These are phyloP conservation scores for Closterium sp. DNA, from an alignment of 139 green algal genomes.

Conservation along the genomic window DNA sequence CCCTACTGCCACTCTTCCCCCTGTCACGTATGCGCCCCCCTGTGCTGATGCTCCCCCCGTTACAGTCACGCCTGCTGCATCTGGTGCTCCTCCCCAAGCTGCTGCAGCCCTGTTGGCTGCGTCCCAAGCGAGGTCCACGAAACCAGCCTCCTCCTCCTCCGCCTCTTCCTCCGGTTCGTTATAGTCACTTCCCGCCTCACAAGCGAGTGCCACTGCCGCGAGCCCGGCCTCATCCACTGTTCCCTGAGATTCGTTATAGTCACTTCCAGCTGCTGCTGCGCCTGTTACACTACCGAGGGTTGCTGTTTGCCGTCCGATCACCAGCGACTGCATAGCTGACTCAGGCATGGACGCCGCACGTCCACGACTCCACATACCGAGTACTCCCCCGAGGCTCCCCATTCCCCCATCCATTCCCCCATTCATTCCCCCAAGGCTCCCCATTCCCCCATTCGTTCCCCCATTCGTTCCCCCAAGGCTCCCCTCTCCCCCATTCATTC, in stretches of 20 bases:
- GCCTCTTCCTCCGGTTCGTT: no score
- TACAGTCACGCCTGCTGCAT: not conserved
- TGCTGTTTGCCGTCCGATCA: not conserved
- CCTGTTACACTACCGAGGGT: not conserved
- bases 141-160: no score
- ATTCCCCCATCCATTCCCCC: not conserved
- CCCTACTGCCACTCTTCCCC: no score
- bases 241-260: not conserved
- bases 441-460: no score
- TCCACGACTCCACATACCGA: not conserved
- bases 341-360: not conserved
- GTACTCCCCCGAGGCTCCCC: not conserved
- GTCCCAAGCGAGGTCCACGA: no score
- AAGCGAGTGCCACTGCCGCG: no score
- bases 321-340: not conserved
- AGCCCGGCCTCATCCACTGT: not conserved
- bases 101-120: no score
- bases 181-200: no score
- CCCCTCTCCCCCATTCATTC: no score
- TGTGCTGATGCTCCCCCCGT: not conserved
- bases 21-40: no score
- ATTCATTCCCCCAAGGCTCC: not conserved
- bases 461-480: no score
- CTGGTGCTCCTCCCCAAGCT: no score
- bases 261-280: not conserved